These are phyloP conservation scores for Lagenidium sp. DNA, from an alignment of 352 stramenopile genomes.

Conservation along the genomic window DNA sequence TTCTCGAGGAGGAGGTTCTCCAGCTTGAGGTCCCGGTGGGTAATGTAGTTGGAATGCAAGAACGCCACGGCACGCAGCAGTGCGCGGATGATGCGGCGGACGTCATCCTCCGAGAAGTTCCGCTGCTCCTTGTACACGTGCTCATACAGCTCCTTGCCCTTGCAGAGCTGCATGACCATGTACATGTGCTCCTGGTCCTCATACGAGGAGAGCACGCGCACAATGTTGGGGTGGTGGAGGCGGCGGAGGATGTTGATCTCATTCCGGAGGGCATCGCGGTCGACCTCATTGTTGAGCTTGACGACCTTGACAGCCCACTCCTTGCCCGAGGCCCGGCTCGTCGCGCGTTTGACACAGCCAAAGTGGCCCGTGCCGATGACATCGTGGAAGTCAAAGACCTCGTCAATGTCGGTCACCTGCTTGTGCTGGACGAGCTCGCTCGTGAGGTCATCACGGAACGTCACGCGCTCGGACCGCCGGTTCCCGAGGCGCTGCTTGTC, in stretches of 20 bases:
- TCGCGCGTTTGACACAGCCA: constrained; percentile 45
- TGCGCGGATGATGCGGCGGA: constrained; percentile 47
- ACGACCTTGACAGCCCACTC: constrained; percentile 65
- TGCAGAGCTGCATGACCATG: constrained; percentile 75
- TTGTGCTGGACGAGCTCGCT: constrained; percentile 65
- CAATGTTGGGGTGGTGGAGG: constrained; percentile 75
- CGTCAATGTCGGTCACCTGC: constrained; percentile 45
- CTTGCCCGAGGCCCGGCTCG: constrained; percentile 46
- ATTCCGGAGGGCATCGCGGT: constrained; percentile 66
- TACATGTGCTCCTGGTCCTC: constrained; percentile 76
- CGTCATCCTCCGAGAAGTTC: constrained; percentile 47
- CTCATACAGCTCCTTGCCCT: constrained; percentile 64
- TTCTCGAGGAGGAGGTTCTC: too few relatives aligned
- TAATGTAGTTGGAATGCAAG: too few relatives aligned
- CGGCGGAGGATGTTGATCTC: constrained; percentile 73
- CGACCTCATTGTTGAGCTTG: constrained; percentile 50
- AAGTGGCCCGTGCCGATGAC: constrained; percentile 61
- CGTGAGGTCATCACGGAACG: constrained; percentile 37
- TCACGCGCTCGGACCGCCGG: constrained; percentile 14
- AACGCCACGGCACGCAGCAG: constrained; percentile 50
- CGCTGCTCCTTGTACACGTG: constrained; percentile 51
- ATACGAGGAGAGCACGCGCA: constrained; percentile 68
- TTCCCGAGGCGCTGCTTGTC: neutral
- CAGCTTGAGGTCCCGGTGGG: too few relatives aligned
- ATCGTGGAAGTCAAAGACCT: constrained; percentile 41